phyloP scores from a whole-genome alignment of 371 early-diverging fungal species.

The Rhizopus sp. region DNA sequence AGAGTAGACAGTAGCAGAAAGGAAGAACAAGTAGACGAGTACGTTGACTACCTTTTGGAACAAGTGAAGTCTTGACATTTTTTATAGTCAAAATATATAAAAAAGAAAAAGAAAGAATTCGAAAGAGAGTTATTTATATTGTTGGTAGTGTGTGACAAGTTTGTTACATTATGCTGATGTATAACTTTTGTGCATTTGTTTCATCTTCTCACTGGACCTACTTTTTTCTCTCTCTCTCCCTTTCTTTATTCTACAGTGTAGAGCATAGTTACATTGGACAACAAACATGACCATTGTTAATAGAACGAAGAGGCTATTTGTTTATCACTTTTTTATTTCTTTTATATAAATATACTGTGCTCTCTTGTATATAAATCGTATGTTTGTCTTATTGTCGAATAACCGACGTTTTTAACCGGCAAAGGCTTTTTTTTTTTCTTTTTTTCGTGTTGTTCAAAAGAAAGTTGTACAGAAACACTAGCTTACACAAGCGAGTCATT shows the following conservation, averaged over 20 bases:
- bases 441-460: background rate
- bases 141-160: background rate
- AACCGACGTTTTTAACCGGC: background rate
- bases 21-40: conserved; percentile 67
- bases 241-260: background rate
- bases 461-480: background rate
- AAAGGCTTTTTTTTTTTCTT: background rate
- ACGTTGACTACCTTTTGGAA: conserved; percentile 67
- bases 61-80: conserved; percentile 29
- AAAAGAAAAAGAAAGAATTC: conserved; percentile 10
- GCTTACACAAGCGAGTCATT: background rate
- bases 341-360: background rate
- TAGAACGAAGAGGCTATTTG: background rate
- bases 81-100: conserved; percentile 2
- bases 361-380: background rate
- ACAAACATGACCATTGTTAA: no score
- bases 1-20: conserved; percentile 62
- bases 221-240: background rate
- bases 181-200: background rate
- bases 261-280: no score
- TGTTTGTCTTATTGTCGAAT: background rate
- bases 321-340: background rate
- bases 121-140: conserved; percentile 1
- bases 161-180: conserved; percentile 2
- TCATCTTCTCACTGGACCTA: background rate